Base-by-base conservation (phyloP, 2,329 filamentous ascomycete species). In the Sporothrix schenckii region DNA sequence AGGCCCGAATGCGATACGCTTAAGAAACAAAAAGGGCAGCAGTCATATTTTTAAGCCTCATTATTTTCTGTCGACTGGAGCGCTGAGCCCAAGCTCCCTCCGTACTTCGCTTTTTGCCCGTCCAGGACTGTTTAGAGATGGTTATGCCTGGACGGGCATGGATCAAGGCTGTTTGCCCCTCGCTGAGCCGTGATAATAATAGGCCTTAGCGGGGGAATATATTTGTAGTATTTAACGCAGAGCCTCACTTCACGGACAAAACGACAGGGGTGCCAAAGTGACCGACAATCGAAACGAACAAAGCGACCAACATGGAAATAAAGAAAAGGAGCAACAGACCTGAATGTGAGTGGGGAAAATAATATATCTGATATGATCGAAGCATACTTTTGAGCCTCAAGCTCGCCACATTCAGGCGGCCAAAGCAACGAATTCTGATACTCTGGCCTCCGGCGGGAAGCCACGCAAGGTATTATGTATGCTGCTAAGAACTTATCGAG, bases 51-150 rank as follows among this genome's bases (percentile, higher is more conserved):
- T 61, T 9, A 0, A 61, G 30, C 56, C 56, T 24, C 56, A 41
- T 44, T 21, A 1, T 21, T 53, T 53, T 9, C n/a, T 19, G 10
- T 19, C 39, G 27, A 30, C 27, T 19, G 5, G 19, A 41, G 34
- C 56, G 41, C n/a, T 41, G 56, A 61, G 56, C 56, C 44, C 24
- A 11, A 61, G 56, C 34, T 61, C 34, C 39, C 56, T 24, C 14
- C 56, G 19, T 44, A 27, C 14, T 34, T 34, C 11, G 53, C 53
- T 34, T 6, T 56, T n/a, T 19, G 16, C n/a, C 53, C 53, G 13
- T 56, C 34, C 1, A 34, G 34, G 34, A 34, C 4, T 34, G 27
- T 56, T 4, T 14, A 9, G 27, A 30, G 53, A 56, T 6, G 11
- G 3, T 13, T 53, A 27, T 53, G 54, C 30, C 54, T 19, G 2